Base-by-base conservation (phyloP, 345 rosid genomes). In the Schrenkiella parvula region DNA sequence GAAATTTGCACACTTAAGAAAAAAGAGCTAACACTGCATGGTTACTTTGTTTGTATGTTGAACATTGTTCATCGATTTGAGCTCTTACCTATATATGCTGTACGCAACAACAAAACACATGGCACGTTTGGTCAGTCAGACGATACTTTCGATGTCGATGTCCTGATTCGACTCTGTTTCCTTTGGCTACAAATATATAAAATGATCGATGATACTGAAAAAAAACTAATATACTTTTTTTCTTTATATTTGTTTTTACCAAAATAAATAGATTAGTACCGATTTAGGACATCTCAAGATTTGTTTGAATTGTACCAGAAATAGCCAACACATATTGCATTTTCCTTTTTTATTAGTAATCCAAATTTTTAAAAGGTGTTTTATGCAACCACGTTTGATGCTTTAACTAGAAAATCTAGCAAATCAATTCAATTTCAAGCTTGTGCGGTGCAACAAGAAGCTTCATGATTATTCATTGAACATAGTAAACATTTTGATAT, bases 71-170 rank as follows among this genome's bases (percentile, higher is more conserved):
- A 64, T 37, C 38, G 62, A 55, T 64, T 31, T 64, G 29, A 21
- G 76, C 19, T 41, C 52, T 17, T 31, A 62, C 37, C 19, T 64
- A 64, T 32, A 57, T 55, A 55, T 65, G 58, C 18, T 54, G 57
- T 55, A 35, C 48, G 46, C 41, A 53, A 46, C 43, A 66, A 56
- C 53, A 74, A 51, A 41, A 67, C 73, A 74, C 78, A 74, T 67
- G 78, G 63, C 73, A 51, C 55, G 15, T 74, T 66, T 50, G 38
- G 62, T 59, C 68, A 23, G 62, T 59, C 68, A 23, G 73, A 21
- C 68, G 68, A 74, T 74, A 50, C n/a, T 39, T 58, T 50, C 78
- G 72, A 66, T 64, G 71, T 72, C 18, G 70, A 72, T 65, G 77
- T 47, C 64, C 52, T 66, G 42, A 56, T 37, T 26, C 34, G 56